A percentile compares a stretch with the other conserved stretches of the same genome.
These are phyloP conservation scores for Alternaria solani DNA, from an alignment of 2,329 filamentous ascomycete genomes.

Conservation along the genomic window DNA sequence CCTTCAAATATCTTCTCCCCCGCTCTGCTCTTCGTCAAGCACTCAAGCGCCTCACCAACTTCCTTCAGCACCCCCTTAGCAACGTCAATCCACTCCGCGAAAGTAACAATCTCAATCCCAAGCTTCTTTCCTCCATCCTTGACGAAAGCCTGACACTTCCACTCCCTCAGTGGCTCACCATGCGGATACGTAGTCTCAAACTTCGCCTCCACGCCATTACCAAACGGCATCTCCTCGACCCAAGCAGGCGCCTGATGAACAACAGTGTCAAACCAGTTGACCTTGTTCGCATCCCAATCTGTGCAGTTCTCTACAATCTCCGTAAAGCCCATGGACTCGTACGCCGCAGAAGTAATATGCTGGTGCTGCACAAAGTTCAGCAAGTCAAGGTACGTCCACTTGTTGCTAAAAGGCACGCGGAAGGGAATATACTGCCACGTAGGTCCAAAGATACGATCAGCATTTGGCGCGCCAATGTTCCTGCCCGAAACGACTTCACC, in stretches of 20 bases:
- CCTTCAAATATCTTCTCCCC: constrained; percentile 31
- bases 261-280: constrained; percentile 49
- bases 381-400: constrained; percentile 53
- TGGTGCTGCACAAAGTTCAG: constrained; percentile 49
- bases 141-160: constrained; percentile 68
- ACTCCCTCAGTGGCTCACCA: constrained; percentile 52
- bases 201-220: constrained; percentile 36
- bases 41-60: constrained; percentile 39
- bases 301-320: constrained; percentile 49
- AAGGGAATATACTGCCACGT: constrained; percentile 74
- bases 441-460: constrained; percentile 68
- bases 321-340: constrained; percentile 49
- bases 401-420: constrained; percentile 62
- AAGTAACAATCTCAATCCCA: constrained; percentile 68
- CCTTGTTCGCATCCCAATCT: constrained; percentile 36
- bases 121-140: constrained; percentile 59
- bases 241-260: constrained; percentile 58
- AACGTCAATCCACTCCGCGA: constrained; percentile 63
- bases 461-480: constrained; percentile 64
- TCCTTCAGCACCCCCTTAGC: constrained; percentile 61
- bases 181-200: constrained; percentile 67
- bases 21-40: constrained; percentile 30
- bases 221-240: constrained; percentile 64
- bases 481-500: constrained; percentile 72
- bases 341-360: constrained; percentile 40